Percentiles rank a stretch among this genome's conserved stretches.
Conservation (phyloP, 2,329 filamentous ascomycete species). For the Emericellopsis cladophorae region DNA sequence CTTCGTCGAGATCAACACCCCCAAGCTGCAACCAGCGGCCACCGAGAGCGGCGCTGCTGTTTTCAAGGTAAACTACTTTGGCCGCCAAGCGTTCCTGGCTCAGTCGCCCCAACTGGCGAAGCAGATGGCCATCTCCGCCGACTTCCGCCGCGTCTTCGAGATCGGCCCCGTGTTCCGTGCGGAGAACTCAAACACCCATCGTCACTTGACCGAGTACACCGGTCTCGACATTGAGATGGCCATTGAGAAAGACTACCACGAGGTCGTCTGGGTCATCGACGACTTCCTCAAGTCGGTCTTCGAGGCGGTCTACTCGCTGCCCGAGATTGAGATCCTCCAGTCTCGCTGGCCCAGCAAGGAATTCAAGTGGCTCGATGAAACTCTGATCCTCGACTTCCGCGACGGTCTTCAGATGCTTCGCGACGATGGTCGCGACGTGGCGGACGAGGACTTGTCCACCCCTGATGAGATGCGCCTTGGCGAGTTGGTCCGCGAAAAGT, state of each 20-base stretch:
- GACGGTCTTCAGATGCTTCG: slow-evolving; percentile 75
- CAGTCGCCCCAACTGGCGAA: slow-evolving; percentile 89
- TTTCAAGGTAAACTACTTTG: slow-evolving; percentile 88
- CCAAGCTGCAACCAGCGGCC: slow-evolving; percentile 79
- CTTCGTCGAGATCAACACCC: slow-evolving; percentile 90
- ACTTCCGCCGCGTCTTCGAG: slow-evolving; percentile 83
- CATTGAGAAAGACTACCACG: slow-evolving; percentile 79
- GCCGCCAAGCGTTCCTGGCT: slow-evolving; percentile 72
- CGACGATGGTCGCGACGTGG: slow-evolving; percentile 65
- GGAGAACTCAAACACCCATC: slow-evolving; percentile 90
- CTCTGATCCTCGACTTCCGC: slow-evolving; percentile 66
- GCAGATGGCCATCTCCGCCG: slow-evolving; percentile 82
- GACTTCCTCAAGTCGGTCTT: slow-evolving; percentile 66
- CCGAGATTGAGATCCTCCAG: slow-evolving; percentile 69
- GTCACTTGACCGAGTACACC: slow-evolving; percentile 89
- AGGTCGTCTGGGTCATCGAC: slow-evolving; percentile 66
- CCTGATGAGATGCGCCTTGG: slow-evolving; percentile 80
- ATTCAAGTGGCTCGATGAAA: slow-evolving; percentile 76
- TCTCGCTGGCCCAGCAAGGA: slow-evolving; percentile 78
- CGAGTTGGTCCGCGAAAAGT: slow-evolving; percentile 74
- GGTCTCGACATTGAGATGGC: slow-evolving; percentile 89
- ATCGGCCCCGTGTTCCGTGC: slow-evolving; percentile 64
- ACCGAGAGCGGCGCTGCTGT: slow-evolving; percentile 88
- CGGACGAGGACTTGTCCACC: slow-evolving; percentile 68
- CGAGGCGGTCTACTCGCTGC: slow-evolving; percentile 26